These are phyloP conservation scores for Mycogone perniciosa DNA, from an alignment of 2,329 filamentous ascomycete species.

Conservation along the genomic window DNA sequence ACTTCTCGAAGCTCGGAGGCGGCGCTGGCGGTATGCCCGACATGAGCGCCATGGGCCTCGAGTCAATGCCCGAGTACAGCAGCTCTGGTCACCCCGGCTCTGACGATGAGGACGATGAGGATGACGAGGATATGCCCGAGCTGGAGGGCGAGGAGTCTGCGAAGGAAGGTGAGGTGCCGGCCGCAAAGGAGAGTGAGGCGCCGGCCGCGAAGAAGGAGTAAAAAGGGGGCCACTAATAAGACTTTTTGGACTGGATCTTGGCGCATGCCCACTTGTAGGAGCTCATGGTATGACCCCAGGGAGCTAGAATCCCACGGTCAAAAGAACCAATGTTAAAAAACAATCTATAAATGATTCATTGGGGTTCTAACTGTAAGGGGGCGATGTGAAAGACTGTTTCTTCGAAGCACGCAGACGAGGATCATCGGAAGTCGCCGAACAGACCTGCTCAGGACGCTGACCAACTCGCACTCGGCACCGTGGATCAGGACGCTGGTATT, in stretches of 20 bases:
- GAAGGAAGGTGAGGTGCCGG: constrained; percentile 47
- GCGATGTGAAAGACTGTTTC: too few relatives aligned
- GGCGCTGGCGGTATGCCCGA: constrained; percentile 35
- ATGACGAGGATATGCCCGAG: constrained; percentile 79
- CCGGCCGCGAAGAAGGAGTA: constrained; percentile 37
- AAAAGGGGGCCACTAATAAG: constrained; percentile 9
- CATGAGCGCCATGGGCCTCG: constrained; percentile 38
- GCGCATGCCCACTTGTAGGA: constrained; percentile 4
- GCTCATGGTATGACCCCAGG: constrained; percentile 4
- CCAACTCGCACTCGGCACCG: too few relatives aligned
- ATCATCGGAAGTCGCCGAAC: too few relatives aligned
- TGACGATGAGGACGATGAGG: constrained; percentile 46
- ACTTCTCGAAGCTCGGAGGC: constrained; percentile 85
- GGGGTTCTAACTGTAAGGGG: too few relatives aligned
- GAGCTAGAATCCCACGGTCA: not conserved
- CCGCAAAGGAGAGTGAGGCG: constrained; percentile 29
- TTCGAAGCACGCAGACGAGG: too few relatives aligned
- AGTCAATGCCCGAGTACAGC: constrained; percentile 56
- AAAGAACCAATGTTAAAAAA: constrained; percentile 3
- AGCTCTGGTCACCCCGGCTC: constrained; percentile 41
- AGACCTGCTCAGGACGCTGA: too few relatives aligned
- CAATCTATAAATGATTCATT: not conserved
- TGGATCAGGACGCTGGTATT: too few relatives aligned
- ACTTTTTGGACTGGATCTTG: constrained; percentile 12
- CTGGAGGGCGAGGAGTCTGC: constrained; percentile 55